Evolutionary conservation across 495 filamentous ascomycete species (phyloP).

Genomic region (Aspergillus sclerotioniger): DNA sequence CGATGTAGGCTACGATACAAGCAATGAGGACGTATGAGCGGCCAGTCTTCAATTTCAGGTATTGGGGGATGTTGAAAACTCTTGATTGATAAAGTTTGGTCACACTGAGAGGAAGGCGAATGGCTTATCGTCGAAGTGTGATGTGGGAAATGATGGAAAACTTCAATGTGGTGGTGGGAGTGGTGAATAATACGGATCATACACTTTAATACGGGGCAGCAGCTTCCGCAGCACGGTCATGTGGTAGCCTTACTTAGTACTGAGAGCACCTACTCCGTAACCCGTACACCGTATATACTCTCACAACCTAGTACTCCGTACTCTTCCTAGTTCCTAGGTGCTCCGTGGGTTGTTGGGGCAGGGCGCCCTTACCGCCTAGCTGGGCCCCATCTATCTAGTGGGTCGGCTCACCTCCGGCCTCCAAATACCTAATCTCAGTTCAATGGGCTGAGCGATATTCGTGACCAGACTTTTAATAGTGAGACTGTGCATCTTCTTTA

Average conservation of each 20-base stretch:
- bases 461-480: background rate
- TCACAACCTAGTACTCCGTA: background rate
- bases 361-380: background rate
- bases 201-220: background rate
- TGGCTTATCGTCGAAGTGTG: background rate
- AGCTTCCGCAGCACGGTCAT: background rate
- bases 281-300: background rate
- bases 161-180: slow-evolving; percentile 5
- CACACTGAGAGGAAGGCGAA: background rate
- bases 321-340: background rate
- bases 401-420: background rate
- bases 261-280: background rate
- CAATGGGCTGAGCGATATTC: background rate
- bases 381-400: background rate
- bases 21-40: background rate
- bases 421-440: background rate
- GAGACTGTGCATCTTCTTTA: no score
- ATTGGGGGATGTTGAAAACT: background rate
- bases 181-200: background rate
- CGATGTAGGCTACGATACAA: background rate
- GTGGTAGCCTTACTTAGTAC: background rate
- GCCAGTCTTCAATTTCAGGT: background rate
- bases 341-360: background rate
- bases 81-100: background rate
- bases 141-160: background rate